Conservation (phyloP, 2,329 filamentous ascomycete species). For the Clonostachys byssicola region DNA sequence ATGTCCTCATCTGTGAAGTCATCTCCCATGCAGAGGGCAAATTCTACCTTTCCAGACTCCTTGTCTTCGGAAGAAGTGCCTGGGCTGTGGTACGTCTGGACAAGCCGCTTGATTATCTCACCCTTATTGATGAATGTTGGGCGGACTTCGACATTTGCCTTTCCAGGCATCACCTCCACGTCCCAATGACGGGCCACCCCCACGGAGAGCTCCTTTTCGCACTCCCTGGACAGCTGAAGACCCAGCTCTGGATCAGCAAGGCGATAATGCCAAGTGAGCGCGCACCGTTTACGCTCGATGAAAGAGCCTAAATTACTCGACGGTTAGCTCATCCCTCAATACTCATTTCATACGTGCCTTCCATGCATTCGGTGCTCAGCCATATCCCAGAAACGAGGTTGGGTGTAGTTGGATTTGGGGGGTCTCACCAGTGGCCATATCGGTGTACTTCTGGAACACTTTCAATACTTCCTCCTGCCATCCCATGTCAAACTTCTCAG, state of each 20-base stretch:
- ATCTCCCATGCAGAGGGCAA: slow-evolving; percentile 87
- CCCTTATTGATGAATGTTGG: slow-evolving; percentile 98
- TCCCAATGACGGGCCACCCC: slow-evolving; percentile 78
- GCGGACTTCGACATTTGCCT: slow-evolving; percentile 95
- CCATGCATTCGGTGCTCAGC: no score
- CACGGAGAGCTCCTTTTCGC: slow-evolving; percentile 74
- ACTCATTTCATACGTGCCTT: no score
- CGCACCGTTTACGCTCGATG: slow-evolving; percentile 90
- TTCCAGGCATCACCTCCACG: slow-evolving; percentile 94
- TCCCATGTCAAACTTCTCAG: slow-evolving; percentile 81
- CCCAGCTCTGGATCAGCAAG: slow-evolving; percentile 85
- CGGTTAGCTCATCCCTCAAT: no score
- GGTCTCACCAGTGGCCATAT: slow-evolving; percentile 71
- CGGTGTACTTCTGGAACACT: slow-evolving; percentile 84
- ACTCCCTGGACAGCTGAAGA: slow-evolving; percentile 72
- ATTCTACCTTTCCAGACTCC: slow-evolving; percentile 58
- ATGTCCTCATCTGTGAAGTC: slow-evolving; percentile 97
- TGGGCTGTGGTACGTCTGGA: slow-evolving; percentile 63
- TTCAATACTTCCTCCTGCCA: slow-evolving; percentile 87
- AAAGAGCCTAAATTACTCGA: slow-evolving; percentile 61
- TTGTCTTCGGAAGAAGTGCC: slow-evolving; percentile 37
- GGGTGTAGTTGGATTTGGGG: not conserved
- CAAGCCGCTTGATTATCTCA: slow-evolving; percentile 82
- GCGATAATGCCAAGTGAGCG: slow-evolving; percentile 96
- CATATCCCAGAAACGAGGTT: not conserved